Base-by-base conservation (phyloP, 2,329 filamentous ascomycete genomes). In the Venturia asperata region DNA sequence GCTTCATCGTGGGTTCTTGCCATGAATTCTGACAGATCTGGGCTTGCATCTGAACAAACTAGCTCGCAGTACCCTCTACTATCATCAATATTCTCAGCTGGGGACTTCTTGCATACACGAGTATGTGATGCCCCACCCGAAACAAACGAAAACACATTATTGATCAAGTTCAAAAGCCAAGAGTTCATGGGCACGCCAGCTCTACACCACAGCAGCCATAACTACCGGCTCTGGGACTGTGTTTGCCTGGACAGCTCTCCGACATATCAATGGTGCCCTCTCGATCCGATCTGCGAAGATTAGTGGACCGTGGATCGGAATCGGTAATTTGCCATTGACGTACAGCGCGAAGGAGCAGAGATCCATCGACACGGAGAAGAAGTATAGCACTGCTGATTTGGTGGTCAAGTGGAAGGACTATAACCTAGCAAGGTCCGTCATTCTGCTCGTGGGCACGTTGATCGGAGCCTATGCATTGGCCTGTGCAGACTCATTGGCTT, bases 41-140 rank as follows among this genome's bases (percentile, higher is more conserved):
- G 27, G 27, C 19, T 24, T 30, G 24, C 1, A 42, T 27, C 52
- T 56, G n/a, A 43, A 17, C 11, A 27, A 15, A 37, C 5, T 37
- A 65, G 64, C 62, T 65, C 24, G 64, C 64, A 34, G 45, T 61
- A 42, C 64, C 56, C n/a, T n/a, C 52, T n/a, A 65, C 64, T 5
- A 52, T 58, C 17, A 62, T 65, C 19, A 65, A 65, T 42, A 34
- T 65, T 11, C 4, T 58, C 15, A 58, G 47, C 27, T 65, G 56
- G 56, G 37, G 37, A 21, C 27, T 41, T 41, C 64, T 65, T 47
- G 64, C 64, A 17, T 61, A 55, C n/a, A 45, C 24, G n/a, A 34
- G 62, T 63, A 47, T 19, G 62, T 63, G 19, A 39, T 9, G 49
- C 1, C 13, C 62, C 24, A 19, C 27, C 27, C 17, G 7, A 11